Conservation (phyloP, 805 yeast species). For the Metschnikowia reukaufii region DNA sequence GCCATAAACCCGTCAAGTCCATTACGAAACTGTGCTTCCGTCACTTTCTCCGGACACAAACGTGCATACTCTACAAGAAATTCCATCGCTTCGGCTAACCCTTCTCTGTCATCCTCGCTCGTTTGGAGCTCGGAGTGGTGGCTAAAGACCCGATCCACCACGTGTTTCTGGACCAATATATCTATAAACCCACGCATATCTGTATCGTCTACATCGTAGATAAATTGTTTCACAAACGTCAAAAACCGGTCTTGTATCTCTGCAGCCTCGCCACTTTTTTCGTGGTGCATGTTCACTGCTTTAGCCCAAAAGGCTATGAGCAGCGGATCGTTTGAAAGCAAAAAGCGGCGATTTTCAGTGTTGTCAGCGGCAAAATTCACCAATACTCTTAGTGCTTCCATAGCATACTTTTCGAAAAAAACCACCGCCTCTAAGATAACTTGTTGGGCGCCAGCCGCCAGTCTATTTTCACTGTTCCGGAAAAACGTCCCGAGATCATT, state of each 20-base stretch:
- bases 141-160: constrained; percentile 8
- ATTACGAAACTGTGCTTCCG: background rate
- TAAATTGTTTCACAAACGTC: constrained; percentile 34
- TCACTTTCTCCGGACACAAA: constrained; percentile 6
- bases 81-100: constrained; percentile 9
- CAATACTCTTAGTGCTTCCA: constrained; percentile 29
- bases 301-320: constrained; percentile 14
- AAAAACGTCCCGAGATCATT: constrained; percentile 19
- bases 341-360: constrained; percentile 21
- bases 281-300: constrained; percentile 1
- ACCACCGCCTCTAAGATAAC: constrained; percentile 15
- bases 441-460: constrained; percentile 7
- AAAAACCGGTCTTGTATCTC: constrained; percentile 16
- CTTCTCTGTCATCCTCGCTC: constrained; percentile 4
- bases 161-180: background rate
- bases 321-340: constrained; percentile 6
- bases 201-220: constrained; percentile 26
- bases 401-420: constrained; percentile 8
- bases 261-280: constrained; percentile 2
- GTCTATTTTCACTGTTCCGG: constrained; percentile 23
- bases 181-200: constrained; percentile 20
- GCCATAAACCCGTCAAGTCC: background rate
- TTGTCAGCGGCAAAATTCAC: constrained; percentile 39
- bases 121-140: constrained; percentile 10
- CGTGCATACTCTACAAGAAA: constrained; percentile 11